Conservation (phyloP, 257 asterid genomes). For the Solanum clarkiae region DNA sequence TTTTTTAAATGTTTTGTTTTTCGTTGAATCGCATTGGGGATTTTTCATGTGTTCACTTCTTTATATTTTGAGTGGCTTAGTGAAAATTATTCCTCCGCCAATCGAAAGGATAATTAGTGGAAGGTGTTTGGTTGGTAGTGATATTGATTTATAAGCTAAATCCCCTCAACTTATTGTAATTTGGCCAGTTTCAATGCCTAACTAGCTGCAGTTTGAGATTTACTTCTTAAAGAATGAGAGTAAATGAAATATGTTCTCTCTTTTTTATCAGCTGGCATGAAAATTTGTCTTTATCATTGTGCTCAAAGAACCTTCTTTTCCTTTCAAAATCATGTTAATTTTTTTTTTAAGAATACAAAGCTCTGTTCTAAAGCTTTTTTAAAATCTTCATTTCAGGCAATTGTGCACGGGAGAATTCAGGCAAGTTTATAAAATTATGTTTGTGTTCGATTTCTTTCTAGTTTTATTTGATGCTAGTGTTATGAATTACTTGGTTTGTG, state of each 20-base stretch:
- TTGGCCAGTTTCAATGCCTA: not conserved
- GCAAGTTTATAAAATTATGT: conserved; percentile 17
- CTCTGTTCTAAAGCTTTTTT: not conserved
- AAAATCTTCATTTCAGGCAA: conserved; percentile 39
- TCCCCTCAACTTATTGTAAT: not conserved
- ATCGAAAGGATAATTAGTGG: not conserved
- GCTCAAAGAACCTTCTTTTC: not conserved
- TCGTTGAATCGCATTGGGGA: too few relatives aligned
- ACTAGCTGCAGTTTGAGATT: not conserved
- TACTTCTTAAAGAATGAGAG: not conserved
- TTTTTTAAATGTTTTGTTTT: too few relatives aligned
- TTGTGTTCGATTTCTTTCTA: not conserved
- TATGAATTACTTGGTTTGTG: not conserved
- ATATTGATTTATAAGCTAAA: not conserved
- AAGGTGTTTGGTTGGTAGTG: not conserved
- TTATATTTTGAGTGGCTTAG: not conserved
- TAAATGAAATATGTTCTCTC: not conserved
- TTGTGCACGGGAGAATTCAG: conserved; percentile 90
- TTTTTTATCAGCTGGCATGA: not conserved
- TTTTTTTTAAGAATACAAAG: not conserved
- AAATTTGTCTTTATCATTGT: not conserved
- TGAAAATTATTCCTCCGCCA: not conserved
- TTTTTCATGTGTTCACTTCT: not conserved
- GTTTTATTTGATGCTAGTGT: not conserved
- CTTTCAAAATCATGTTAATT: not conserved